Evolutionary conservation across 2,329 filamentous ascomycete genomes (phyloP).

Genomic region (Microsporum ferrugineum): DNA sequence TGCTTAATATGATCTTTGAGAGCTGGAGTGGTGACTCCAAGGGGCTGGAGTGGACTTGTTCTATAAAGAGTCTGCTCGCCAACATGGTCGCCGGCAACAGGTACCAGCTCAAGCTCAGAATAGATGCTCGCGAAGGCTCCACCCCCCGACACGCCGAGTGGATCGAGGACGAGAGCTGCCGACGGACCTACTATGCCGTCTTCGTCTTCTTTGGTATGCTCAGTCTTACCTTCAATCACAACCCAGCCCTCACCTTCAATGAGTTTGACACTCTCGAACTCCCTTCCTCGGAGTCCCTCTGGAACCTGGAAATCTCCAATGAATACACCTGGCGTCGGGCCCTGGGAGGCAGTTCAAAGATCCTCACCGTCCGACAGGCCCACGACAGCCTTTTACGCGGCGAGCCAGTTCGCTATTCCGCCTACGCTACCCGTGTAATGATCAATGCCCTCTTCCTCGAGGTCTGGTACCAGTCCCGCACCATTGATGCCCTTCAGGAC

Average conservation of each 20-base stretch:
- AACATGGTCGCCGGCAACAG: constrained; percentile 98
- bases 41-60: constrained; percentile 95
- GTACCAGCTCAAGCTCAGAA: constrained; percentile 88
- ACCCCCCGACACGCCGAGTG: constrained; percentile 75
- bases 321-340: constrained; percentile 70
- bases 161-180: constrained; percentile 93
- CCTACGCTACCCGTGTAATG: constrained; percentile 94
- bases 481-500: constrained; percentile 91
- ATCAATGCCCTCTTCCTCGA: constrained; percentile 97
- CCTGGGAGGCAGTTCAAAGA: constrained; percentile 44
- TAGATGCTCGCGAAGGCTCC: constrained; percentile 68
- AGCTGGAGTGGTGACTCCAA: constrained; percentile 99
- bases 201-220: constrained; percentile 98
- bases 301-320: constrained; percentile 73
- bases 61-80: constrained; percentile 92
- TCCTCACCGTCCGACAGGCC: constrained; percentile 81
- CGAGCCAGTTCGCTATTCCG: constrained; percentile 80
- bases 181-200: constrained; percentile 93
- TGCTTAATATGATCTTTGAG: constrained; percentile 97
- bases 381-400: constrained; percentile 95
- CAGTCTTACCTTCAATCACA: constrained; percentile 95
- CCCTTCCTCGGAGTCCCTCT: constrained; percentile 84
- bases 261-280: constrained; percentile 90
- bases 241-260: constrained; percentile 93
- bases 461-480: constrained; percentile 98